Evolutionary conservation across 768 basidiomycete genomes (phyloP).

Genomic region (Phaeolepiota aurea): DNA sequence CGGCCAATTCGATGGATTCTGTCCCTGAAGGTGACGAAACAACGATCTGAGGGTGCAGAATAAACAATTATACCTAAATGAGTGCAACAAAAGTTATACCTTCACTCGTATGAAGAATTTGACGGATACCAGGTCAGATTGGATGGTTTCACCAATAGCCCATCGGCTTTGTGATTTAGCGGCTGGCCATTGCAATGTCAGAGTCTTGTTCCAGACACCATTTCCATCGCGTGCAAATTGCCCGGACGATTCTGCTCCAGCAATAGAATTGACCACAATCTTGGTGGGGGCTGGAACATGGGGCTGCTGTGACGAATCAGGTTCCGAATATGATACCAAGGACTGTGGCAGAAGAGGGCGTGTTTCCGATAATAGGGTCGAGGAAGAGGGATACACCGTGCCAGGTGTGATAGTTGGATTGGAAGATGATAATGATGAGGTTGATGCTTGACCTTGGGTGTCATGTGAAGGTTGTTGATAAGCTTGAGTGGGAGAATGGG

Average conservation of each 20-base stretch:
- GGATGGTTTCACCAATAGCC: constrained; percentile 74
- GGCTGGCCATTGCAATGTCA: constrained; percentile 68
- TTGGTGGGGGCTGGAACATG: constrained; percentile 21
- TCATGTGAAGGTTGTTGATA: constrained; percentile 10
- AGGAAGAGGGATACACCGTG: constrained; percentile 21
- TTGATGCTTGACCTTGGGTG: constrained; percentile 10
- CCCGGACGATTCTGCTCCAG: constrained; percentile 51
- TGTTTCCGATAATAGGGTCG: constrained; percentile 19
- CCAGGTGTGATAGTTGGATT: constrained; percentile 34
- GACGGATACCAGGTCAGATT: constrained; percentile 54
- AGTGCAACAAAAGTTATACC: constrained; percentile 26
- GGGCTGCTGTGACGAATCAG: constrained; percentile 12
- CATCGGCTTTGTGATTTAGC: constrained; percentile 63
- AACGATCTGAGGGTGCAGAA: constrained; percentile 25
- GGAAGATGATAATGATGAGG: constrained; percentile 22
- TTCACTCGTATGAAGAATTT: constrained; percentile 67
- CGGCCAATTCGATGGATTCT: constrained; percentile 62
- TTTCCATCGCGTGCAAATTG: constrained; percentile 45
- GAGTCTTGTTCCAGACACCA: constrained; percentile 55
- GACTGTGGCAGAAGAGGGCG: constrained; percentile 17
- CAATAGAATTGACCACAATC: constrained; percentile 42
- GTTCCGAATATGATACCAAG: constrained; percentile 9
- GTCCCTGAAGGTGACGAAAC: constrained; percentile 50
- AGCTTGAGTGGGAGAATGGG: constrained; percentile 17
- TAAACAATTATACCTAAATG: constrained; percentile 1